Conservation (phyloP, 176 grass and related monocot species). For the Musa troglodytarum region DNA sequence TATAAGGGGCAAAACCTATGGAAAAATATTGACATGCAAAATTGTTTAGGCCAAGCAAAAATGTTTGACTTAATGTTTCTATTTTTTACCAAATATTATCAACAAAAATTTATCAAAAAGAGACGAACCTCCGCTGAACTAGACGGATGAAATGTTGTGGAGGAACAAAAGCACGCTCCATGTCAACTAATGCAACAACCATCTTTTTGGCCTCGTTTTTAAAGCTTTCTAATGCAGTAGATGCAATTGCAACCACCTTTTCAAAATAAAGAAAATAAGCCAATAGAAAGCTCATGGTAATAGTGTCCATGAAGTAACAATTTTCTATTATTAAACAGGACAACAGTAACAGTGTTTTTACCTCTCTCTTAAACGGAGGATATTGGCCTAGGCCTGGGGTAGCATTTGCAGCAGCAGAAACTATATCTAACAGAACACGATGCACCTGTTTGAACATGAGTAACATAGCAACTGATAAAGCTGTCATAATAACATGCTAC, state of each 20-base stretch:
- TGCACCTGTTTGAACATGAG: slow-evolving; percentile 40
- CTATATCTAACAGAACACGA: slow-evolving; percentile 62
- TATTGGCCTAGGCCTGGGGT: slow-evolving; percentile 76
- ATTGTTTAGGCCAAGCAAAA: too few species aligned
- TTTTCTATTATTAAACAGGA: neutral
- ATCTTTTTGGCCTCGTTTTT: slow-evolving; percentile 71
- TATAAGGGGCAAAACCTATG: too few species aligned
- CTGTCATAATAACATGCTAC: neutral
- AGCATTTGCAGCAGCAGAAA: slow-evolving; percentile 70
- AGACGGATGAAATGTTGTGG: slow-evolving; percentile 74
- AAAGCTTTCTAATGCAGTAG: slow-evolving; percentile 61
- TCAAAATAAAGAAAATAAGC: neutral
- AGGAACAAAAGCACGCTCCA: slow-evolving; percentile 81
- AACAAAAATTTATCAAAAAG: neutral
- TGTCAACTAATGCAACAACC: slow-evolving; percentile 76
- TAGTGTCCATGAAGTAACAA: neutral
- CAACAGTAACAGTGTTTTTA: neutral
- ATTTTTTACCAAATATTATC: too few species aligned
- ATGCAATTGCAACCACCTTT: slow-evolving; percentile 70
- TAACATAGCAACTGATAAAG: neutral
- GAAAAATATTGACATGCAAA: too few species aligned
- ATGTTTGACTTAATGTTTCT: too few species aligned
- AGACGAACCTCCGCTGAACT: slow-evolving; percentile 56
- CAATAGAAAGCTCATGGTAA: neutral
- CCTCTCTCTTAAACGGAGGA: slow-evolving; percentile 68